These are phyloP conservation scores for Penicillium fuscoglaucum DNA, from an alignment of 2,329 filamentous ascomycete species.

Conservation along the genomic window DNA sequence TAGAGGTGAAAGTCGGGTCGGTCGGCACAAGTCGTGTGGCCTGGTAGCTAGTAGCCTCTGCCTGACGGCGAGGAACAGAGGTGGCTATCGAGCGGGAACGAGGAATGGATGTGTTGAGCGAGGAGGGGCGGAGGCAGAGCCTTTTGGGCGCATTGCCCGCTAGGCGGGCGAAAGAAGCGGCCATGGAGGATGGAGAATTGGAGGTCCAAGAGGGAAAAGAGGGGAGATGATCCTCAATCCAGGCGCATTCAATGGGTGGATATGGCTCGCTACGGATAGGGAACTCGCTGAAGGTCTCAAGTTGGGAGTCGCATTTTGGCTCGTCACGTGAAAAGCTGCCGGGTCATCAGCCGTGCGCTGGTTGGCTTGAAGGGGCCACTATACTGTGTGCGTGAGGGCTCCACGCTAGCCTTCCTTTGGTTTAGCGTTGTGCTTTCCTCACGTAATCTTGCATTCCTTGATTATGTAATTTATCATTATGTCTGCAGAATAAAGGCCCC, in stretches of 20 bases:
- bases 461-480: background rate
- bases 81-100: conserved; percentile 58
- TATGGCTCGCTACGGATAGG: conserved; percentile 32
- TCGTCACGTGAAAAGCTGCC: conserved; percentile 37
- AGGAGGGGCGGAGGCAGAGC: conserved; percentile 56
- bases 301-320: conserved; percentile 38
- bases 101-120: conserved; percentile 43
- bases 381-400: conserved; percentile 19
- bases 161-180: conserved; percentile 61
- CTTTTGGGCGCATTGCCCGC: conserved; percentile 61
- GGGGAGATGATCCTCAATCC: conserved; percentile 37
- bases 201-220: conserved; percentile 23
- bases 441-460: background rate
- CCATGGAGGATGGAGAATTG: conserved; percentile 49
- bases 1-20: conserved; percentile 55
- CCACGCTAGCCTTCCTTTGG: background rate
- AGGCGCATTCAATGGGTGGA: conserved; percentile 39
- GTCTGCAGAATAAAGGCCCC: conserved; percentile 21
- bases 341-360: conserved; percentile 39
- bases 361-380: conserved; percentile 28
- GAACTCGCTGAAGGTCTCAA: conserved; percentile 30
- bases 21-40: conserved; percentile 59
- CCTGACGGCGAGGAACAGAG: conserved; percentile 55
- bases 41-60: conserved; percentile 50
- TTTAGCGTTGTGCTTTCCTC: background rate